Conservation (phyloP, 179 eudicot species). For the Silene coronaria region DNA sequence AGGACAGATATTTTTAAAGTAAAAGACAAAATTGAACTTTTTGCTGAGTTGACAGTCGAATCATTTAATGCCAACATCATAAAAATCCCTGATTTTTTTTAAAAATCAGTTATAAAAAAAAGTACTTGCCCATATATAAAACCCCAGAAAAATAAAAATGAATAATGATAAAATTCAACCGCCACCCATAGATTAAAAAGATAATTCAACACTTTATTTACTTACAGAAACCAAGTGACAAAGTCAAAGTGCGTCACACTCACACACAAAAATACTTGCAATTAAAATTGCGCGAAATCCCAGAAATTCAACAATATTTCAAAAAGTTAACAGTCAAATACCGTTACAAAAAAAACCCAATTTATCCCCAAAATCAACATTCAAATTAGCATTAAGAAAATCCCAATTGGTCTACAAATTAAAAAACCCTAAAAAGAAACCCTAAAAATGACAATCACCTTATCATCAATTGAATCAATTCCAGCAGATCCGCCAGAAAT, state of each 20-base stretch:
- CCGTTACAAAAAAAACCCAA: conserved; percentile 15
- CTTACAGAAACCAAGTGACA: conserved; percentile 21
- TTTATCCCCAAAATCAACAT: not conserved
- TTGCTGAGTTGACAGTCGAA: conserved; percentile 32
- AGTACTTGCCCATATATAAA: conserved; percentile 13
- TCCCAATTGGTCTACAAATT: not conserved
- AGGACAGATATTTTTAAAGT: conserved; percentile 23
- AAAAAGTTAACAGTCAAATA: conserved; percentile 18
- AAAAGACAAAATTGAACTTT: conserved; percentile 43
- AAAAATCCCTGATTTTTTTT: conserved; percentile 7
- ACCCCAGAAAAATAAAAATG: conserved; percentile 1
- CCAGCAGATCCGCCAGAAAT: conserved; percentile 41
- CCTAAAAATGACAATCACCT: conserved; percentile 25
- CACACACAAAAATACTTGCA: conserved; percentile 20
- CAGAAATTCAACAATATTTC: conserved; percentile 18
- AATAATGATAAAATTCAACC: conserved; percentile 13
- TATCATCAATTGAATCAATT: conserved; percentile 24
- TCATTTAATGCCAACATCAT: conserved; percentile 23
- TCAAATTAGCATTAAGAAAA: not conserved
- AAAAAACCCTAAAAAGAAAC: not conserved
- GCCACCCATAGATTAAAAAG: conserved; percentile 18
- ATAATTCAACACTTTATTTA: conserved; percentile 20
- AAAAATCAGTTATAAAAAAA: conserved; percentile 12
- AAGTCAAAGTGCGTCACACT: conserved; percentile 37
- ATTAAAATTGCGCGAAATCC: conserved; percentile 36